Conservation (phyloP, 2,329 filamentous ascomycete genomes). For the Cordyceps cicadae region DNA sequence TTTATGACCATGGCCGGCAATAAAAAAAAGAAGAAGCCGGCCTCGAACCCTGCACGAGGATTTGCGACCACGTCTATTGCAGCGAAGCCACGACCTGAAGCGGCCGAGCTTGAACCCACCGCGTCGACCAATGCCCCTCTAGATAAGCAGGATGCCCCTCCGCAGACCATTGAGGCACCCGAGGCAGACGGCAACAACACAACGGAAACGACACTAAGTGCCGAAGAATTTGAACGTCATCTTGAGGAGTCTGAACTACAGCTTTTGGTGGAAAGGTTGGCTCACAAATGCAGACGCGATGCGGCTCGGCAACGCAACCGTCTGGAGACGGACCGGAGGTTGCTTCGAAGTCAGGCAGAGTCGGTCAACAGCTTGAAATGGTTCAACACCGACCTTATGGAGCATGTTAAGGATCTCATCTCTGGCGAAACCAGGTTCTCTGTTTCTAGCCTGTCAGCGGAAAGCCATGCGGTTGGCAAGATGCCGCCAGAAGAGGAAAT, state of each 20-base stretch:
- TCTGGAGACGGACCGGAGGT: constrained; percentile 75
- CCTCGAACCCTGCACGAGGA: constrained; percentile 78
- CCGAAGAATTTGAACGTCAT: constrained; percentile 84
- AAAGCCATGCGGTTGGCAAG: constrained; percentile 39
- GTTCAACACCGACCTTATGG: constrained; percentile 71
- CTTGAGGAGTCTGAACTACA: constrained; percentile 88
- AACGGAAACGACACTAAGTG: constrained; percentile 49
- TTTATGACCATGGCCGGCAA: constrained; percentile 51
- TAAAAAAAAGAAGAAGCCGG: constrained; percentile 88
- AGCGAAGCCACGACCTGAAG: constrained; percentile 67
- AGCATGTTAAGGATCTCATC: constrained; percentile 67
- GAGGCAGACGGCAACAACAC: constrained; percentile 8
- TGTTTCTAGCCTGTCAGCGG: constrained; percentile 39
- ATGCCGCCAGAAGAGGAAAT: constrained; percentile 67
- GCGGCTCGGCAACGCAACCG: constrained; percentile 66
- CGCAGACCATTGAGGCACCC: constrained; percentile 19
- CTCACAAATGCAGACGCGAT: constrained; percentile 70
- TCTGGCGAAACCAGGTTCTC: constrained; percentile 55
- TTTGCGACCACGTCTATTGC: constrained; percentile 91
- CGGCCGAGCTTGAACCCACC: constrained; percentile 26
- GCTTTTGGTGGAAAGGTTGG: constrained; percentile 75
- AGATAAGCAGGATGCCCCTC: constrained; percentile 20
- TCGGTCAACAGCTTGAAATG: constrained; percentile 65
- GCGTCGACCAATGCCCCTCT: not conserved
- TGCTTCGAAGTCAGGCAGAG: constrained; percentile 73